These are phyloP conservation scores for Kodamaea alishanica DNA, from an alignment of 1,139 yeast species.

Conservation along the genomic window DNA sequence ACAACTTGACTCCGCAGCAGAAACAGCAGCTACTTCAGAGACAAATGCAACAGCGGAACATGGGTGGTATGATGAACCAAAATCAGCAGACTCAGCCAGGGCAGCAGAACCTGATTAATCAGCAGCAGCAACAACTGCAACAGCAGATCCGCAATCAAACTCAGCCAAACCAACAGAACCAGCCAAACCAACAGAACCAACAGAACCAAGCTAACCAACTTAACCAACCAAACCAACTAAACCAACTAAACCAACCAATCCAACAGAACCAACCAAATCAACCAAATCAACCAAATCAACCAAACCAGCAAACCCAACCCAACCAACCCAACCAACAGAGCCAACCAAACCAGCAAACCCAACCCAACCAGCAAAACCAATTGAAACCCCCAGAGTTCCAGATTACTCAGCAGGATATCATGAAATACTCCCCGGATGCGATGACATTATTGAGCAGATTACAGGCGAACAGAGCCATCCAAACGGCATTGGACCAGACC, in stretches of 20 bases:
- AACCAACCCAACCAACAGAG: constrained; percentile 10
- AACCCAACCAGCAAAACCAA: constrained; percentile 10
- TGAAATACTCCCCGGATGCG: constrained; percentile 42
- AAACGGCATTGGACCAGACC: constrained; percentile 30
- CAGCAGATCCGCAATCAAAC: constrained; percentile 8
- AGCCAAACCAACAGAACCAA: constrained; percentile 11
- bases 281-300: constrained; percentile 8
- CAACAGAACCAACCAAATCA: constrained; percentile 13
- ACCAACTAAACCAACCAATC: constrained; percentile 13
- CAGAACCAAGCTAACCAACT: constrained; percentile 12
- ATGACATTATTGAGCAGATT: constrained; percentile 35
- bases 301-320: constrained; percentile 14
- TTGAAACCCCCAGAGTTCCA: constrained; percentile 36
- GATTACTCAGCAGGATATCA: constrained; percentile 41
- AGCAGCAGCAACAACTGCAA: constrained; percentile 7
- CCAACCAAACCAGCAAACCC: constrained; percentile 11
- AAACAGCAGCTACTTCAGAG: constrained; percentile 35
- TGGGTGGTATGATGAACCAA: constrained; percentile 8
- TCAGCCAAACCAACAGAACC: constrained; percentile 3
- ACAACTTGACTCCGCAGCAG: constrained; percentile 33
- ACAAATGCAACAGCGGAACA: constrained; percentile 28
- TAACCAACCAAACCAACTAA: constrained; percentile 14
- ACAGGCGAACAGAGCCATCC: constrained; percentile 39
- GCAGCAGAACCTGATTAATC: constrained; percentile 2
- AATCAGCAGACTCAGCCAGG: constrained; percentile 5